Base-by-base conservation (phyloP, 78 protist genomes). In the Monosiga brevicollis region DNA sequence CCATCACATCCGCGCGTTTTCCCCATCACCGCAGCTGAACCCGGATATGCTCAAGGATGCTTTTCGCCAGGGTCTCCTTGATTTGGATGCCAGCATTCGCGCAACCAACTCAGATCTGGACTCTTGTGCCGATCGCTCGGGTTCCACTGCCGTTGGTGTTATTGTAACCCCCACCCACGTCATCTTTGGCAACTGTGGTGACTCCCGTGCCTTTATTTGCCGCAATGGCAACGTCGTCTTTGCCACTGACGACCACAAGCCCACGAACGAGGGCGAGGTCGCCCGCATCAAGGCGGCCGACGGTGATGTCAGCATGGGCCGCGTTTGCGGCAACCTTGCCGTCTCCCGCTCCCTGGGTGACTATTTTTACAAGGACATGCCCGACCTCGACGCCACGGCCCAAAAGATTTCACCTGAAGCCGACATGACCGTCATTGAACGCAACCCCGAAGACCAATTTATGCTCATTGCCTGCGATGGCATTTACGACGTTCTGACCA, bases 341-440 rank as follows among this genome's bases (percentile, higher is more conserved):
- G 78, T 93, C 49, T 55, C 85, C 20, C 87, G 95, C 2, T 92
- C 95, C 15, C n/a, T 93, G 24, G 95, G 95, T 36, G 95, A 93
- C 86, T 83, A 81, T 78, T 32, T 23, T 3, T 81, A 83, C 90
- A 91, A 91, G 73, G 15, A 11, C n/a, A 70, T 76, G 11, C 36
- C 77, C 9, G 15, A 29, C 41, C 29, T 79, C 34, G 20, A 55
- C 2, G 39, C 83, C 11, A 73, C 70, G 37, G 49, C 78, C 15
- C 87, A 84, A 62, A 25, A 3, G 3, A 79, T 84, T 73, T 76
- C 87, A 0, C 75, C 77, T 22, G 24, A 10, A 49, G 74, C 79
- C 32, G 81, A 83, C 70, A 54, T 75, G 11, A 71, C 43, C 43
- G 71, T 35, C 40, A 34, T 37, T 2, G 49, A 22, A 6, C 79